Conservation (phyloP, 1,284 basidiomycete species). For the Porogramme epimiltina region DNA sequence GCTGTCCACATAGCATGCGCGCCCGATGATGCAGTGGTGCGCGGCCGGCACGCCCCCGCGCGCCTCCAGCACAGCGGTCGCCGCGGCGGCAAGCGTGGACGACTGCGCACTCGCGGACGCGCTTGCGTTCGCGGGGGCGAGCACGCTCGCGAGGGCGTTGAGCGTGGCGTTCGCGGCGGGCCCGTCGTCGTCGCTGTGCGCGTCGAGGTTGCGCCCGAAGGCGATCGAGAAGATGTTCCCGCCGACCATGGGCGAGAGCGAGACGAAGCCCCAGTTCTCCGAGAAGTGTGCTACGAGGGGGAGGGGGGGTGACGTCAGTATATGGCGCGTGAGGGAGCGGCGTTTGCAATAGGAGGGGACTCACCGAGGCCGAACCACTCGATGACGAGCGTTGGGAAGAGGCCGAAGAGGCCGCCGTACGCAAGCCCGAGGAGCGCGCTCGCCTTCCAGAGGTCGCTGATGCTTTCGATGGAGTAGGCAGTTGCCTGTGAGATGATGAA, state of each 20-base stretch:
- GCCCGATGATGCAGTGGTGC: constrained; percentile 51
- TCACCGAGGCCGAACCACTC: constrained; percentile 82
- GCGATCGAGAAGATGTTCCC: constrained; percentile 85
- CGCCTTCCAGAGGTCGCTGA: constrained; percentile 73
- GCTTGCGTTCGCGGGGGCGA: constrained; percentile 5
- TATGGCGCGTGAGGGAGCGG: background rate
- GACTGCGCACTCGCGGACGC: background rate
- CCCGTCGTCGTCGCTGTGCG: constrained; percentile 48
- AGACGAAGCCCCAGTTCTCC: constrained; percentile 86
- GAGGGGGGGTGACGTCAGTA: background rate
- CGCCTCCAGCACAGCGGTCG: background rate
- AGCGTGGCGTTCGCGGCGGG: constrained; percentile 5
- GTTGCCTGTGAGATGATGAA: constrained; percentile 75
- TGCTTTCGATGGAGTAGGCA: constrained; percentile 57
- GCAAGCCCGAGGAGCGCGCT: constrained; percentile 73
- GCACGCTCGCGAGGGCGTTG: constrained; percentile 3
- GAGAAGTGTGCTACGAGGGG: constrained; percentile 61
- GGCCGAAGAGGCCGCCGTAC: constrained; percentile 80
- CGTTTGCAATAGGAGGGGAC: background rate
- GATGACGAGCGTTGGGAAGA: constrained; percentile 75
- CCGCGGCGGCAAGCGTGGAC: background rate
- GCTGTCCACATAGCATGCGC: constrained; percentile 53
- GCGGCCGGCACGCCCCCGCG: constrained; percentile 32
- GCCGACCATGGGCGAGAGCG: constrained; percentile 76
- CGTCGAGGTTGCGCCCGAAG: constrained; percentile 81